Conservation (phyloP, 495 filamentous ascomycete genomes). For the Aspergillus avenaceus region DNA sequence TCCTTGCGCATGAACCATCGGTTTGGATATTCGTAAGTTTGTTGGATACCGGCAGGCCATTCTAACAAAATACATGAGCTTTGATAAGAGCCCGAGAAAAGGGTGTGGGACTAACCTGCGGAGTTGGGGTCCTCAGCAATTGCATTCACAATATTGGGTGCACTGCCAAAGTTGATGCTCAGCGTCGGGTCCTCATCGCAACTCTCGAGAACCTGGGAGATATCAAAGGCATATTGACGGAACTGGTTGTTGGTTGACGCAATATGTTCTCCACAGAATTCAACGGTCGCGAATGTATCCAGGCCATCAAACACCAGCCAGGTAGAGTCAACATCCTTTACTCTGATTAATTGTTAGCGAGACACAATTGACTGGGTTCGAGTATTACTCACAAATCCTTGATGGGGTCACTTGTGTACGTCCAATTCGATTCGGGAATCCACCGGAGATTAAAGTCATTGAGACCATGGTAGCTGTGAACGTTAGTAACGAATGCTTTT, state of each 20-base stretch:
- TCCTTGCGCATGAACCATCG: conserved; percentile 65
- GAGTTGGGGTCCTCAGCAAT: conserved; percentile 54
- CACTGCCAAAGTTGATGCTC: conserved; percentile 55
- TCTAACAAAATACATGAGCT: conserved; percentile 15
- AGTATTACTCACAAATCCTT: conserved; percentile 37
- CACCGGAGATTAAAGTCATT: conserved; percentile 63
- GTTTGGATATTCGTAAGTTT: conserved; percentile 44
- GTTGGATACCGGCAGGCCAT: conserved; percentile 46
- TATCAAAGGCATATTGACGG: conserved; percentile 65
- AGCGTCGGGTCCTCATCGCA: conserved; percentile 41
- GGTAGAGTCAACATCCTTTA: conserved; percentile 26
- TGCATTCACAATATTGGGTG: conserved; percentile 46
- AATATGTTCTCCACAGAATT: conserved; percentile 56
- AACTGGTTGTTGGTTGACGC: conserved; percentile 69
- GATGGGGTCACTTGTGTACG: conserved; percentile 53
- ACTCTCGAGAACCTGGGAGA: conserved; percentile 44
- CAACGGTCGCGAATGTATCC: conserved; percentile 61
- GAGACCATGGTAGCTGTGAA: conserved; percentile 43
- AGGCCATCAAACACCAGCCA: conserved; percentile 63
- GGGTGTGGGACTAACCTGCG: conserved; percentile 28
- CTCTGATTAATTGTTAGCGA: conserved; percentile 16
- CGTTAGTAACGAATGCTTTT: neutral
- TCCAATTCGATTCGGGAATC: conserved; percentile 60
- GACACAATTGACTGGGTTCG: neutral
- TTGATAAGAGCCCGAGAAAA: neutral